Percentiles rank a stretch among this genome's conserved stretches.
phyloP scores from a whole-genome alignment of 2,329 filamentous ascomycete species.

The Pseudocercospora fijiensis region DNA sequence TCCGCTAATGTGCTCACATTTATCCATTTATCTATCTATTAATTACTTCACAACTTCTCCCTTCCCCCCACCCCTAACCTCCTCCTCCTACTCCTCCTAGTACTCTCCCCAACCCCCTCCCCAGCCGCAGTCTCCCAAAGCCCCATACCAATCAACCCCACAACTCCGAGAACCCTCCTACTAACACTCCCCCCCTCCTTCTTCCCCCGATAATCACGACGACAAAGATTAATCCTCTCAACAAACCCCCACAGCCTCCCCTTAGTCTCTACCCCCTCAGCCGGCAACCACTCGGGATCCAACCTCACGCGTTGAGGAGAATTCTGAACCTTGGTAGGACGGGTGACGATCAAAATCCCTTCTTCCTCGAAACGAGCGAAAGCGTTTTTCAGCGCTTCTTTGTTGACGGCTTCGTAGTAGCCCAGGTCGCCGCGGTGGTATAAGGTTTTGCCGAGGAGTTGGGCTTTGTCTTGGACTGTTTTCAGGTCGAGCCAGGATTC shows the following conservation, averaged over 20 bases:
- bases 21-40: too few relatives aligned
- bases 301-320: constrained; percentile 65
- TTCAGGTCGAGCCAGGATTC: constrained; percentile 66
- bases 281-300: constrained; percentile 59
- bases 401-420: constrained; percentile 98
- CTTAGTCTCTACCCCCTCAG: constrained; percentile 49
- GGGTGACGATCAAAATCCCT: constrained; percentile 75
- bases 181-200: constrained; percentile 94
- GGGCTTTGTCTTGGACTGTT: constrained; percentile 65
- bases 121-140: constrained; percentile 59
- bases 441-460: constrained; percentile 84
- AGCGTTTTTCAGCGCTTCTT: constrained; percentile 92
- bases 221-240: constrained; percentile 76
- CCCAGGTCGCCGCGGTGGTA: constrained; percentile 96
- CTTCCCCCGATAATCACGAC: constrained; percentile 76
- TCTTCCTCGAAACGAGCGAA: constrained; percentile 87
- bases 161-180: constrained; percentile 73
- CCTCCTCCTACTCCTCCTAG: constrained; percentile 35
- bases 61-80: constrained; percentile 36
- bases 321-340: constrained; percentile 52
- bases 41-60: constrained; percentile 20
- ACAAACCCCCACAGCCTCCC: constrained; percentile 90
- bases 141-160: constrained; percentile 68
- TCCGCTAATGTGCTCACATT: too few relatives aligned
- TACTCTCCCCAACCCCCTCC: constrained; percentile 29